A percentile compares a stretch with the other conserved stretches of the same genome.
Conservation (phyloP, 805 yeast species). For the Saccharomycopsis sp. region DNA sequence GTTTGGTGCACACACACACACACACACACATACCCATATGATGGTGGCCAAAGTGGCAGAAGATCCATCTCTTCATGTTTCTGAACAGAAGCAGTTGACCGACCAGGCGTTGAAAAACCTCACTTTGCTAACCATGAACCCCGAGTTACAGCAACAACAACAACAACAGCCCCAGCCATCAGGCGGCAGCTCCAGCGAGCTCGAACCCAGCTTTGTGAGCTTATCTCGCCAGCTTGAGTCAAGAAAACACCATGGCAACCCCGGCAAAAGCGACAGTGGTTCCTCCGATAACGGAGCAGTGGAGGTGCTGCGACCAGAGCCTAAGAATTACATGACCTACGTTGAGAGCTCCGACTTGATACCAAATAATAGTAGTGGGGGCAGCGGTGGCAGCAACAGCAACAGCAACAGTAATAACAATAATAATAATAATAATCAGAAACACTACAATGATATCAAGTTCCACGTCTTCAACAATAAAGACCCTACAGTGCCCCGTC, state of each 20-base stretch:
- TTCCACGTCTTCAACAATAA: neutral
- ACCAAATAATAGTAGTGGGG: neutral
- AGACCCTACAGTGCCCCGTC: neutral
- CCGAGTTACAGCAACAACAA: too few species aligned
- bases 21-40: too few species aligned
- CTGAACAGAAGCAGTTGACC: too few species aligned
- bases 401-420: constrained; percentile 1
- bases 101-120: too few species aligned
- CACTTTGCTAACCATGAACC: too few species aligned
- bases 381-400: constrained; percentile 3
- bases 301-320: too few species aligned
- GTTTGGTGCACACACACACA: too few species aligned
- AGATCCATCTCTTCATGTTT: too few species aligned
- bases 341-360: constrained; percentile 8
- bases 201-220: constrained; percentile 17
- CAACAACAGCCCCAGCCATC: too few species aligned
- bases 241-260: neutral
- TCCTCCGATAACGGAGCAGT: neutral
- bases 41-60: too few species aligned
- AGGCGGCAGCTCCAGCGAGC: too few species aligned
- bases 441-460: neutral
- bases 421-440: too few species aligned
- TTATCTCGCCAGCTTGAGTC: constrained; percentile 6
- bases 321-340: constrained; percentile 8
- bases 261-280: neutral